phyloP scores from a whole-genome alignment of 2,329 filamentous ascomycete species.

The Penicillium occitanis region DNA sequence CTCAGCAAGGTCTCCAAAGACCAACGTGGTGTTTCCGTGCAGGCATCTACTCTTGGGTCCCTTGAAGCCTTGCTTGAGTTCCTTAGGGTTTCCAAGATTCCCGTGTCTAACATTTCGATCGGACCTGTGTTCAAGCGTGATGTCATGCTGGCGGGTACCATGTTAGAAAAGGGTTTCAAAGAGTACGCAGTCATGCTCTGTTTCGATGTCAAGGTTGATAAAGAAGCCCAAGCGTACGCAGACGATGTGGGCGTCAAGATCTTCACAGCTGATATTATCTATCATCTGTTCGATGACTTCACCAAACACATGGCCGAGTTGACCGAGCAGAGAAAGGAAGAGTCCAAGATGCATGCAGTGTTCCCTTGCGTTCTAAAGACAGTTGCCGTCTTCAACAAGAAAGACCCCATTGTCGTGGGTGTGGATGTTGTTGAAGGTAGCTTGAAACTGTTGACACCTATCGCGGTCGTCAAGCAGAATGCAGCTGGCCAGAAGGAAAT shows the following conservation, averaged over 20 bases:
- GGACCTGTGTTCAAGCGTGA: conserved; percentile 98
- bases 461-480: conserved; percentile 82
- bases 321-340: conserved; percentile 89
- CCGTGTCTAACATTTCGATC: conserved; percentile 94
- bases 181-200: conserved; percentile 99
- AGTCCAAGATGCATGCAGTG: conserved; percentile 90
- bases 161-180: conserved; percentile 84
- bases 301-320: conserved; percentile 90
- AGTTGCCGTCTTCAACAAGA: conserved; percentile 98
- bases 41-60: conserved; percentile 95
- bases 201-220: conserved; percentile 99
- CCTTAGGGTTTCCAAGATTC: conserved; percentile 93
- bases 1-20: conserved; percentile 89
- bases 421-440: conserved; percentile 93
- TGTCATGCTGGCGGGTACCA: conserved; percentile 88
- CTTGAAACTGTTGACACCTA: conserved; percentile 81
- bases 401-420: conserved; percentile 88
- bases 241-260: conserved; percentile 95
- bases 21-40: conserved; percentile 91
- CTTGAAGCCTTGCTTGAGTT: conserved; percentile 96
- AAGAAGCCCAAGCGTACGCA: conserved; percentile 86
- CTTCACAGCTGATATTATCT: conserved; percentile 98
- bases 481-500: conserved; percentile 81
- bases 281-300: conserved; percentile 96
- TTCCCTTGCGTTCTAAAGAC: conserved; percentile 92